phyloP scores from a whole-genome alignment of 1,284 basidiomycete species.

The Chalciporus sp. region DNA sequence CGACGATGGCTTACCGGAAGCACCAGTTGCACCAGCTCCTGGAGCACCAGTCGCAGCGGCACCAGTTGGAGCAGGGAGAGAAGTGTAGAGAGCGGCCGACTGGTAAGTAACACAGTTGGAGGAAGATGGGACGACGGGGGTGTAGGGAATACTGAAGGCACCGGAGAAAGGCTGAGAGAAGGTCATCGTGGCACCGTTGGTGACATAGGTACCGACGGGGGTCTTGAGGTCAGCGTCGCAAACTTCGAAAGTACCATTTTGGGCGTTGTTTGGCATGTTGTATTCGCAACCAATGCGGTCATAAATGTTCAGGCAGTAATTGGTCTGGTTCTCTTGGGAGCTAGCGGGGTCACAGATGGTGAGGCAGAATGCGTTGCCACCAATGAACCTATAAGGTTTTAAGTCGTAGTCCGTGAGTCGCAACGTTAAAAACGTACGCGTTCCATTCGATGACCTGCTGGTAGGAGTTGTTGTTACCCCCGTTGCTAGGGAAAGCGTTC shows the following conservation, averaged over 20 bases:
- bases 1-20: slow-evolving; percentile 11
- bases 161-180: slow-evolving; percentile 36
- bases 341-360: slow-evolving; percentile 61
- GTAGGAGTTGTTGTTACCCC: slow-evolving; percentile 40
- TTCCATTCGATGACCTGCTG: slow-evolving; percentile 60
- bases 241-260: slow-evolving; percentile 56
- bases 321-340: slow-evolving; percentile 40
- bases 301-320: slow-evolving; percentile 63
- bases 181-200: slow-evolving; percentile 26
- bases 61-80: slow-evolving; percentile 20
- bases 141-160: slow-evolving; percentile 51
- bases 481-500: slow-evolving; percentile 46
- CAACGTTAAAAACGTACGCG: slow-evolving; percentile 37
- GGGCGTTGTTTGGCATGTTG: slow-evolving; percentile 67
- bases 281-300: slow-evolving; percentile 70
- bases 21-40: slow-evolving; percentile 12
- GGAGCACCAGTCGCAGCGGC: slow-evolving; percentile 17
- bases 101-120: slow-evolving; percentile 64
- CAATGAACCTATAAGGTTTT: slow-evolving; percentile 56
- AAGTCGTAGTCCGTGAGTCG: neutral
- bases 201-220: slow-evolving; percentile 29
- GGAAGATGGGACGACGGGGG: slow-evolving; percentile 56
- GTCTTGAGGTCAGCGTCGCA: slow-evolving; percentile 62
- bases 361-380: slow-evolving; percentile 50
- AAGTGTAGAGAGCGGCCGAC: neutral